A percentile compares a stretch with the other conserved stretches of the same genome.
Conservation (phyloP, 2,329 filamentous ascomycete genomes). For the Pyricularia sp. region DNA sequence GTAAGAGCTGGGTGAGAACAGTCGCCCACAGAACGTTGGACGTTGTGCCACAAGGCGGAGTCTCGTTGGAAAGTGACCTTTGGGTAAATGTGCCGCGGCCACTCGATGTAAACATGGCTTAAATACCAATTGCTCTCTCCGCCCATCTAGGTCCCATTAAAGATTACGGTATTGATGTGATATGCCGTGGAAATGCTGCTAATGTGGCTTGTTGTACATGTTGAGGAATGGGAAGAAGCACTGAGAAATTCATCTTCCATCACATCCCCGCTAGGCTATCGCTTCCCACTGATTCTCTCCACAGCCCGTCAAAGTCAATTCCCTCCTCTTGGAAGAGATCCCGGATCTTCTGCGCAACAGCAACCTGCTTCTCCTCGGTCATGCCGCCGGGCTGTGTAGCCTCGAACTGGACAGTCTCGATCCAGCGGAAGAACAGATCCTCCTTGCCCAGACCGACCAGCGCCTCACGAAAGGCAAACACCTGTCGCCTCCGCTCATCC, state of each 20-base stretch:
- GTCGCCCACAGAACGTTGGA: neutral
- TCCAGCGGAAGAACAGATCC: constrained; percentile 83
- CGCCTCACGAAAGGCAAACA: constrained; percentile 71
- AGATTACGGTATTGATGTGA: neutral
- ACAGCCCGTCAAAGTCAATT: constrained; percentile 76
- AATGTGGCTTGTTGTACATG: neutral
- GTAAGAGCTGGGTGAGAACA: neutral
- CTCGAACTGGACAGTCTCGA: constrained; percentile 86
- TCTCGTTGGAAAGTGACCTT: neutral
- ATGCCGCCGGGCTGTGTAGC: constrained; percentile 72
- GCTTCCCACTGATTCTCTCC: constrained; percentile 51
- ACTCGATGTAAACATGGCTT: neutral
- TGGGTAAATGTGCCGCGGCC: neutral
- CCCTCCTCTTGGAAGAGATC: constrained; percentile 64
- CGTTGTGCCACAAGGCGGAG: neutral
- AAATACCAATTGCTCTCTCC: neutral
- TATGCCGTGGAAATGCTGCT: neutral
- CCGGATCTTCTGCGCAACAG: constrained; percentile 64
- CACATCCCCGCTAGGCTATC: constrained; percentile 22
- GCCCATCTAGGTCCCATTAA: neutral
- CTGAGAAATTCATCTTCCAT: neutral
- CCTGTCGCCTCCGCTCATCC: constrained; percentile 60
- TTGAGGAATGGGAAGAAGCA: neutral
- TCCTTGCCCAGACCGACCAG: constrained; percentile 73
- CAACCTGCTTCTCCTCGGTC: constrained; percentile 61